Evolutionary conservation across 257 asterid genomes (phyloP).

Genomic region (Scutellaria baicalensis): DNA sequence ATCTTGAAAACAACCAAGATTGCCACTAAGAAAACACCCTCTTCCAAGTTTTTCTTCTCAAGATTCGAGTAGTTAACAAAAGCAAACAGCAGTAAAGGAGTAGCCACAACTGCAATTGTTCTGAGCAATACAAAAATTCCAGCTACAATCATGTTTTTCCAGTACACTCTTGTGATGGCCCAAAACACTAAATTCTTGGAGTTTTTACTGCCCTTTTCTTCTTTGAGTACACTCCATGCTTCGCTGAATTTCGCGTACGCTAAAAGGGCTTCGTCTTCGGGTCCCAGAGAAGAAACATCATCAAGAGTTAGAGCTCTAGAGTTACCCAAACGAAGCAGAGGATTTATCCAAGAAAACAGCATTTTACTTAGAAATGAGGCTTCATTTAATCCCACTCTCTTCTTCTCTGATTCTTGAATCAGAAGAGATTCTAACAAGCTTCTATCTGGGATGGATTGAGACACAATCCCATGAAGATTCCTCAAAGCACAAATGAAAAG

Average conservation of each 20-base stretch:
- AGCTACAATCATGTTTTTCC: slow-evolving; percentile 40
- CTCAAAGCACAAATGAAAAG: slow-evolving; percentile 40
- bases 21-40: slow-evolving; percentile 45
- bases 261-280: slow-evolving; percentile 49
- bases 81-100: slow-evolving; percentile 55
- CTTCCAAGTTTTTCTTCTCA: slow-evolving; percentile 11
- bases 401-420: slow-evolving; percentile 15
- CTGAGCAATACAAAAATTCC: slow-evolving; percentile 38
- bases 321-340: slow-evolving; percentile 45
- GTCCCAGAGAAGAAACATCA: slow-evolving; percentile 50
- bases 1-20: slow-evolving; percentile 40
- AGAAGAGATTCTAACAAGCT: slow-evolving; percentile 39
- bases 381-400: not conserved
- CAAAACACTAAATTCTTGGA: slow-evolving; percentile 20
- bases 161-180: slow-evolving; percentile 37
- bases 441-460: slow-evolving; percentile 3
- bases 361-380: slow-evolving; percentile 36
- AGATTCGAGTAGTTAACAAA: slow-evolving; percentile 43
- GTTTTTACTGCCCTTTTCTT: slow-evolving; percentile 14
- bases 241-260: slow-evolving; percentile 34
- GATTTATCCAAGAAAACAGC: slow-evolving; percentile 58
- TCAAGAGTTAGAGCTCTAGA: slow-evolving; percentile 39
- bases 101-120: slow-evolving; percentile 32
- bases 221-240: slow-evolving; percentile 32
- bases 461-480: slow-evolving; percentile 9